Conservation (phyloP, 176 grass and related monocot genomes). For the Cymbopogon citratus region DNA sequence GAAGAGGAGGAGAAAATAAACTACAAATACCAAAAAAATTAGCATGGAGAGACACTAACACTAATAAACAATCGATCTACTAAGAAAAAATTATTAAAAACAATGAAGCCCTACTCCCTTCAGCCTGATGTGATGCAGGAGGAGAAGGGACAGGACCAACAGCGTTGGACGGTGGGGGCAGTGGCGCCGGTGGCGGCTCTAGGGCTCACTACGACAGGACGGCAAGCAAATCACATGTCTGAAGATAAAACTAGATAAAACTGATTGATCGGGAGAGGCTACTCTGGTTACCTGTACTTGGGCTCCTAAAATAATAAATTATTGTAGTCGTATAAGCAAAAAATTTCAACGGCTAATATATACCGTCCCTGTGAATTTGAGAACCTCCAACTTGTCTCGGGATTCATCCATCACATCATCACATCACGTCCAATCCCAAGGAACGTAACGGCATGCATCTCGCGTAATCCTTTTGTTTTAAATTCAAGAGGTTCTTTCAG, state of each 20-base stretch:
- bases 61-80: too few species aligned
- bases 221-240: too few species aligned
- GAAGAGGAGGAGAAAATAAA: too few species aligned
- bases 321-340: neutral
- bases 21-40: too few species aligned
- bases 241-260: neutral
- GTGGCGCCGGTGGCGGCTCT: too few species aligned
- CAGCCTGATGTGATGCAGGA: too few species aligned
- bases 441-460: neutral
- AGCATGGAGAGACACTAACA: too few species aligned
- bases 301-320: neutral
- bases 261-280: neutral
- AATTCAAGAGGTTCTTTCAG: neutral
- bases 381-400: neutral
- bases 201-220: too few species aligned
- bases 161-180: too few species aligned
- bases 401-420: neutral
- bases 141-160: too few species aligned
- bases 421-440: slow-evolving; percentile 11
- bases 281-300: neutral
- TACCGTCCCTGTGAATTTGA: neutral
- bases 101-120: too few species aligned
- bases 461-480: neutral
- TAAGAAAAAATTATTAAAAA: too few species aligned
- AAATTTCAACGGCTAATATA: neutral